A percentile compares a stretch with the other conserved stretches of the same genome.
These are phyloP conservation scores for Heliamphora exappendiculata DNA, from an alignment of 148 eudicot species.

Conservation along the genomic window DNA sequence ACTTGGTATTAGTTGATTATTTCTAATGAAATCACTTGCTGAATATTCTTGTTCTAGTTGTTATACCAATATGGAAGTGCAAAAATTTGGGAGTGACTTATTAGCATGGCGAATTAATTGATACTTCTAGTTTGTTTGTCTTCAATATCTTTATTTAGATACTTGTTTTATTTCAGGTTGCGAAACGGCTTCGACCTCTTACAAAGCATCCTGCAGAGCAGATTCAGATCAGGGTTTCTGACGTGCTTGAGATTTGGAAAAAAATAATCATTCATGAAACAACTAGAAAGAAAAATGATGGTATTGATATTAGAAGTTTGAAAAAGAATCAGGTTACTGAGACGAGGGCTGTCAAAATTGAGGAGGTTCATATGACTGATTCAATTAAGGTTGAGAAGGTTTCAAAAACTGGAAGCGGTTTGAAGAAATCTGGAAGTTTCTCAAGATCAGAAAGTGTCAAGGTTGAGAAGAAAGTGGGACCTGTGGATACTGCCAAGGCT, in stretches of 20 bases:
- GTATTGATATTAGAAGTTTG: conserved; percentile 6
- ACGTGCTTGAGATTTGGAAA: conserved; percentile 25
- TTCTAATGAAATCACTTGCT: background rate
- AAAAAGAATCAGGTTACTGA: conserved; percentile 11
- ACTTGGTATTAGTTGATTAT: background rate
- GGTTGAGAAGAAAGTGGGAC: conserved; percentile 1
- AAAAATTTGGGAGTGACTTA: background rate
- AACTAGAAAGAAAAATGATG: conserved; percentile 17
- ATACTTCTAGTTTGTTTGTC: background rate
- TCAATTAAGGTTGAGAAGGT: conserved; percentile 12
- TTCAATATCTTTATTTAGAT: background rate
- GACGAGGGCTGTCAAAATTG: conserved; percentile 15
- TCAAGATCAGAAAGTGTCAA: conserved; percentile 8
- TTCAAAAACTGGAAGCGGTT: conserved; percentile 2
- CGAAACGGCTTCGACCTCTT: conserved; percentile 20
- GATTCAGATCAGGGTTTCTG: conserved; percentile 19
- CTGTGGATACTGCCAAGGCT: background rate
- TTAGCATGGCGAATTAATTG: conserved; percentile 1
- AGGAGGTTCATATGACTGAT: conserved; percentile 13
- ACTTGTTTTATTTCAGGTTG: conserved; percentile 13
- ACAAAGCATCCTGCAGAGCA: conserved; percentile 24
- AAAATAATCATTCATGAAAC: conserved; percentile 19
- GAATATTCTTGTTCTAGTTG: background rate
- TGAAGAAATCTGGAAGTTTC: background rate
- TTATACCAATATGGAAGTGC: background rate